Evolutionary conservation across 768 basidiomycete genomes (phyloP), one percentile per base, ranked within the genome.

Genomic region (Lactarius tabidus): DNA sequence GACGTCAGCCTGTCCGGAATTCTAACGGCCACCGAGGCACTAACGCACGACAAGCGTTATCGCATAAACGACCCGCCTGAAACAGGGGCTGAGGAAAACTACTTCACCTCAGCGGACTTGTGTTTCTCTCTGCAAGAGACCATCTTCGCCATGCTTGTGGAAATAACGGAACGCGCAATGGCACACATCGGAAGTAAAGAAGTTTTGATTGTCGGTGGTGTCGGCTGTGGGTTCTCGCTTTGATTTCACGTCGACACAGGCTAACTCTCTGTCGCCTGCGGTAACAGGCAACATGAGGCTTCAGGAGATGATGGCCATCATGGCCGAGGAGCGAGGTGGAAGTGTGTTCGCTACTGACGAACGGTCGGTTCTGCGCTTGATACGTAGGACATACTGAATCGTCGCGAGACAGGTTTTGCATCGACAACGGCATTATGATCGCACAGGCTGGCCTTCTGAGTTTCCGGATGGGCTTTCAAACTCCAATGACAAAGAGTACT

Each of bases 341-440:
- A 83, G 82, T 54, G 89, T 98, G 6, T 98, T 97, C 73, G 95
- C 95, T 6, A 98, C 92, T 0, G 96, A 99, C 74, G 95, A 98
- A 76, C 82, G 95, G 96, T 91, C 70, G 59, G 82, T 68, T 8
- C 45, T 53, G 14, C 38, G 60, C 9, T 36, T 23, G 59, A 17
- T 63, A 28, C 18, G 18, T 26, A 2, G 4, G 14, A 26, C 23
- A 14, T 51, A 51, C 15, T 26, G n/a, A 18, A 53, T 60, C 39
- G 52, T 35, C 8, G 33, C 23, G 20, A 39, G 29, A 14, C 43
- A 59, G 95, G 60, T 98, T 96, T 76, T 98, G 97, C 76, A 98
- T 99, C 66, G 97, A 99, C 75, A 99, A 99, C 70, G 97, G 97
- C 1, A 96, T 98, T 70, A 99, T 99, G 97, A 98, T 99, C 61